These are phyloP conservation scores for Salvia hispanica DNA, from an alignment of 257 asterid species.

Conservation along the genomic window DNA sequence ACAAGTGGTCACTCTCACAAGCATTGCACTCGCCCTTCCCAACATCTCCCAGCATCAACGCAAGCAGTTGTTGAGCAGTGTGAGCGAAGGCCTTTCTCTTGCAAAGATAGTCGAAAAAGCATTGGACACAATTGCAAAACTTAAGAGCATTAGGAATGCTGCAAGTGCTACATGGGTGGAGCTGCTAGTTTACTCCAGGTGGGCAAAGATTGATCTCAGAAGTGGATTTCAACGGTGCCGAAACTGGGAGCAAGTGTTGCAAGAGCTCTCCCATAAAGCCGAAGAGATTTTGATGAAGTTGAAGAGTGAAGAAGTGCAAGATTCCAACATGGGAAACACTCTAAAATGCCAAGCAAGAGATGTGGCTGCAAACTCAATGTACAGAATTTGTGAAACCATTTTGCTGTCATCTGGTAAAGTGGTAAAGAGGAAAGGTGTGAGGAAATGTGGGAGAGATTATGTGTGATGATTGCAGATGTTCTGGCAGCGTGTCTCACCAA, in stretches of 20 bases:
- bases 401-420: not conserved
- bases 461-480: not conserved
- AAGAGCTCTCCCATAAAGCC: not conserved
- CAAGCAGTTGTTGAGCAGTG: slow-evolving; percentile 27
- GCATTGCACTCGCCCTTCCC: slow-evolving; percentile 31
- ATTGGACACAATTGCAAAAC: slow-evolving; percentile 6
- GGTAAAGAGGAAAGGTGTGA: not conserved
- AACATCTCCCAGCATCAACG: not conserved
- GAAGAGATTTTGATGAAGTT: slow-evolving; percentile 4
- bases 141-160: slow-evolving; percentile 26
- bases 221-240: not conserved
- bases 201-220: slow-evolving; percentile 26
- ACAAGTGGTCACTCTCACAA: slow-evolving; percentile 36
- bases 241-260: not conserved
- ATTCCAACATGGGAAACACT: not conserved
- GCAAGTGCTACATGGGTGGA: slow-evolving; percentile 32
- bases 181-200: slow-evolving; percentile 28
- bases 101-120: slow-evolving; percentile 31
- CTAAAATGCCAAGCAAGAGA: not conserved
- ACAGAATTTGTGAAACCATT: not conserved
- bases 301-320: not conserved
- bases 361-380: slow-evolving; percentile 8
- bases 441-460: not conserved
- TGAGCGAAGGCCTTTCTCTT: slow-evolving; percentile 32
- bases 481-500: not conserved